phyloP scores from a whole-genome alignment of 306 rosid species.

The Lathyrus tuberosus region DNA sequence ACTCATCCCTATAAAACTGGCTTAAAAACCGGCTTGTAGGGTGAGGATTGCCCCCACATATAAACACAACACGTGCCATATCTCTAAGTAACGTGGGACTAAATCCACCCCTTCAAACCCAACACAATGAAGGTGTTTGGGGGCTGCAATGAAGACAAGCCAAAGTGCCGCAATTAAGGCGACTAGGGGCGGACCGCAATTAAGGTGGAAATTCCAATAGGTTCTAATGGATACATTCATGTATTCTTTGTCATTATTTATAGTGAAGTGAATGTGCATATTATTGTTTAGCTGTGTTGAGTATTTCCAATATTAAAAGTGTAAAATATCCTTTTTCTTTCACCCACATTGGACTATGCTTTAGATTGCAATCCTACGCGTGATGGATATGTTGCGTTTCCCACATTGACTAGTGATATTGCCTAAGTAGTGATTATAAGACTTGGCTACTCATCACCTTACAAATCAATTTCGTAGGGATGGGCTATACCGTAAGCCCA shows the following conservation, averaged over 20 bases:
- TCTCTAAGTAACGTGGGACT: too few species aligned
- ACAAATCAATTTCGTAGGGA: neutral
- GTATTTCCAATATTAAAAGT: constrained; percentile 35
- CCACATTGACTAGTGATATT: neutral
- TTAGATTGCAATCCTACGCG: constrained; percentile 2
- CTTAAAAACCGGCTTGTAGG: too few species aligned
- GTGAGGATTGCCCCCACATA: too few species aligned
- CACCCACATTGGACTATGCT: neutral
- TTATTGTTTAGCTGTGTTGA: constrained; percentile 24
- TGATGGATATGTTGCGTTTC: neutral
- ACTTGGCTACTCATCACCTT: too few species aligned
- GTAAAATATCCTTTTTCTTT: neutral
- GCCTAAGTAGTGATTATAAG: neutral
- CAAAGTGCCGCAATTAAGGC: too few species aligned
- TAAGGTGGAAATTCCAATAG: too few species aligned
- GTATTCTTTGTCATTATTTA: constrained; percentile 7
- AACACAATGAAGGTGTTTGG: too few species aligned
- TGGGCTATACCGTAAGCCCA: neutral
- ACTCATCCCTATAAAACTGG: too few species aligned
- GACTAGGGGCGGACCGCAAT: too few species aligned
- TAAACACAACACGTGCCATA: too few species aligned
- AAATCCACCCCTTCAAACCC: too few species aligned
- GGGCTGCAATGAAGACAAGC: neutral
- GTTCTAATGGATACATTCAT: constrained; percentile 19
- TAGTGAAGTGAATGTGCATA: constrained; percentile 16